Evolutionary conservation across 2,329 filamentous ascomycete genomes (phyloP).

Genomic region (Pseudocercospora macadamiae): DNA sequence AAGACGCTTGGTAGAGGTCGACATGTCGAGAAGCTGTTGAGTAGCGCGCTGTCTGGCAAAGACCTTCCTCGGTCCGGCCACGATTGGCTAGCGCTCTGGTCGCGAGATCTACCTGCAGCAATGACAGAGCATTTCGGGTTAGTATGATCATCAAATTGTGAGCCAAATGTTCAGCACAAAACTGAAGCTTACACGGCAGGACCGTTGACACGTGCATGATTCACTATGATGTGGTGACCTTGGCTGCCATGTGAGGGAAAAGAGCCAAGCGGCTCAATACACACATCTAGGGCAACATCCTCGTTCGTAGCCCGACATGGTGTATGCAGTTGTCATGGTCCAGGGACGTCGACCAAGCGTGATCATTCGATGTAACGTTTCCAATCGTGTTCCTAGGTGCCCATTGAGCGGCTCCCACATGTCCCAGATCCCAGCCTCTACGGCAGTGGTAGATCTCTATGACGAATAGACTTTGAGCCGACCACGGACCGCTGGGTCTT

Average conservation of each 20-base stretch:
- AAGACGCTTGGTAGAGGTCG: too few relatives aligned
- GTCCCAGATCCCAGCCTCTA: neutral
- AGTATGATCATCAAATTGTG: neutral
- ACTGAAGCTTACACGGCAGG: neutral
- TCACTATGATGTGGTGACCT: neutral
- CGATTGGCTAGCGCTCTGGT: neutral
- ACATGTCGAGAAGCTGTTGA: too few relatives aligned
- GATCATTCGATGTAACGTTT: neutral
- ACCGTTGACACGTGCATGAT: neutral
- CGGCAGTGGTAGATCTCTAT: neutral
- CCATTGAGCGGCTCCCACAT: neutral
- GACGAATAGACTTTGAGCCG: constrained; percentile 8
- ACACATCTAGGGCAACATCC: neutral
- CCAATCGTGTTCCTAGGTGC: neutral
- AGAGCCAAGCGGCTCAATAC: neutral
- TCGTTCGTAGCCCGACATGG: neutral
- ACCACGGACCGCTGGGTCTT: neutral
- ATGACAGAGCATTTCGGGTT: neutral
- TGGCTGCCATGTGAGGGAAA: neutral
- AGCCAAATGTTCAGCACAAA: neutral
- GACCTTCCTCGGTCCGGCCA: too few relatives aligned
- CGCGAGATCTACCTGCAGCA: constrained; percentile 1
- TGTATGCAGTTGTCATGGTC: too few relatives aligned
- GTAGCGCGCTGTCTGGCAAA: too few relatives aligned
- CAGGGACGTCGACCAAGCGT: too few relatives aligned